Base-by-base conservation (phyloP, 2,329 filamentous ascomycete species). In the Sporothrix globosa region DNA sequence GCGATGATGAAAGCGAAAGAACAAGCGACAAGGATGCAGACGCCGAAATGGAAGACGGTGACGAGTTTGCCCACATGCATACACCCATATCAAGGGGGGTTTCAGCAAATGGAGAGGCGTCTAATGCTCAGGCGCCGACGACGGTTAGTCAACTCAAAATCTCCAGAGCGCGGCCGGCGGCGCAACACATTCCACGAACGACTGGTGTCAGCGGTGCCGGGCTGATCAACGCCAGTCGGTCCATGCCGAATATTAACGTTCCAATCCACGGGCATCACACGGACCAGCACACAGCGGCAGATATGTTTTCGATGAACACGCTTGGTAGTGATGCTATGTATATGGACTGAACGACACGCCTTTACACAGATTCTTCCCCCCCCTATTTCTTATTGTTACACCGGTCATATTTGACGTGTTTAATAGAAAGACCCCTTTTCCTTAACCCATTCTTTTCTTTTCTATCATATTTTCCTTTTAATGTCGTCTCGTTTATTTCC, bases 31-130 rank as follows among this genome's bases (percentile, higher is more conserved):
- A 66, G 24, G 69, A 70, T 69, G 81, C 79, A 4, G 81, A 82
- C 24, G 76, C 69, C 10, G 83, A 85, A 70, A 88, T 88, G 86
- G 86, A 88, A 60, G 86, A 88, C 50, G 85, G 86, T 67, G 85
- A 87, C 60, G 83, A 81, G 68, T 87, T 85, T 72, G 81, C 84
- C 9, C 83, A 86, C 68, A 83, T 87, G 76, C 81, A 79, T 67
- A 76, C 81, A 3, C 81, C 81, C 34, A 77, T 80, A 4, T 74
- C 78, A 7, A 67, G 50, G 10, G 27, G 41, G 24, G 13, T 41
- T 2, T 27, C 61, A 7, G 34, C n/a, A 4, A 39, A 39, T 5
- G 30, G 24, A 17, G 39, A 48, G 21, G 30, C 3, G 17, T 19
- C 67, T 14, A 10, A n/a, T n/a, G 11, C 52, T n/a, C n/a, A 24